Base-by-base conservation (phyloP, 192 early-diverging fungal species). In the Entophlyctis helioformis region DNA sequence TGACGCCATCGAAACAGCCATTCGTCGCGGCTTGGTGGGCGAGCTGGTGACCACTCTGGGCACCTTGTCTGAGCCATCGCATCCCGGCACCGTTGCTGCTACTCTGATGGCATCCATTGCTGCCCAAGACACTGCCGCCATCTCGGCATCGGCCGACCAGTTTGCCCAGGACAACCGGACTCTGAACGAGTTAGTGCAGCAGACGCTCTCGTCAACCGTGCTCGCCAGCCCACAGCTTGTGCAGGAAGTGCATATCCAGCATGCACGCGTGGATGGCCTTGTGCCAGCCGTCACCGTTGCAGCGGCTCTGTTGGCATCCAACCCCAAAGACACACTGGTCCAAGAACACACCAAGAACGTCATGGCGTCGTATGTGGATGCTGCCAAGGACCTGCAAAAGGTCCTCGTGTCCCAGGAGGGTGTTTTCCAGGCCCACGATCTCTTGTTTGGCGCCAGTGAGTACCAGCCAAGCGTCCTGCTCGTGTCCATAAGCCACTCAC, bases 381-480 rank as follows among this genome's bases (percentile, higher is more conserved):
- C 28, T 10, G 38, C 60, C 31, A 56, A 56, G 28, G 54, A 57
- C 18, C 6, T 70, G n/a, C 53, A 57, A 31, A 52, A 55, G 22
- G 36, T 39, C 12, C 10, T 60, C 15, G 42, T 66, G 20, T 43
- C 44, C 16, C 54, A 60, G 29, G 62, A 64, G 27, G 67, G 62
- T 0, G 43, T 65, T n/a, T 69, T 62, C 43, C 42, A 64, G 32
- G 57, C 55, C 26, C 18, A 46, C 3, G 60, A 69, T 12, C 28
- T 69, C 3, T 32, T 69, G 20, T 12, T 42, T n/a, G 63, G 62
- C n/a, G 48, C 52, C 2, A 50, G 66, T 68, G 46, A 28, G 46
- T 57, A 22, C 26, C 0, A 26, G n/a, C 33, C 9, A 35, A 11
- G 10, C 10, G 33, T 35, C 10, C 10, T 11, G 33, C 33, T 35